phyloP scores from a whole-genome alignment of 495 filamentous ascomycete species.

The Neurospora sp. region DNA sequence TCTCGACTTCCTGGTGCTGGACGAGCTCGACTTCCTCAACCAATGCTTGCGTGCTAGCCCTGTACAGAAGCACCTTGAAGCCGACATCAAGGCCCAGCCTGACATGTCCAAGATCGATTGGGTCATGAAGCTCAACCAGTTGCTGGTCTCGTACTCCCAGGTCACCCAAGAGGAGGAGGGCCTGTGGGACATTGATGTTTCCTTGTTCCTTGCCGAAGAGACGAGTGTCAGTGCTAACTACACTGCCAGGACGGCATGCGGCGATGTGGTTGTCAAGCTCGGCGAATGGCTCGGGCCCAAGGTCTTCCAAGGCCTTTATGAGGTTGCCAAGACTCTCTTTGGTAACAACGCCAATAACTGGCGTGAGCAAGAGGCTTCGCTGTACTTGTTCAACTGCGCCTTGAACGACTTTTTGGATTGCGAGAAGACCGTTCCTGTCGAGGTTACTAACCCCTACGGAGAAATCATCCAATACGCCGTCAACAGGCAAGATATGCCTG shows the following conservation, averaged over 20 bases:
- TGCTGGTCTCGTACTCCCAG: constrained; percentile 78
- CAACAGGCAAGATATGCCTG: constrained; percentile 45
- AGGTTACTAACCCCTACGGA: constrained; percentile 60
- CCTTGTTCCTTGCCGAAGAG: constrained; percentile 89
- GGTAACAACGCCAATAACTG: constrained; percentile 38
- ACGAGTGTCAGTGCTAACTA: constrained; percentile 94
- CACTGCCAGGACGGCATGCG: constrained; percentile 82
- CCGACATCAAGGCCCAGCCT: constrained; percentile 50
- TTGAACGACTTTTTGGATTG: constrained; percentile 73
- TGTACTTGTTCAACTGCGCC: constrained; percentile 74
- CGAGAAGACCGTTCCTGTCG: constrained; percentile 51
- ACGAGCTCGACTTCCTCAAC: constrained; percentile 90
- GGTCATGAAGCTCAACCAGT: constrained; percentile 72
- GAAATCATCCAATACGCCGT: constrained; percentile 73
- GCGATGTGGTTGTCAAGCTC: constrained; percentile 84
- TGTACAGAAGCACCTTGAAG: constrained; percentile 74
- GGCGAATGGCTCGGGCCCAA: constrained; percentile 72
- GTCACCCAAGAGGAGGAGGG: constrained; percentile 89
- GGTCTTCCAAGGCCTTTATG: constrained; percentile 63
- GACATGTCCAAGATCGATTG: constrained; percentile 53
- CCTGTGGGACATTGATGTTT: constrained; percentile 93
- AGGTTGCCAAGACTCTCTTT: constrained; percentile 61
- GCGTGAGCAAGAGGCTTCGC: constrained; percentile 62
- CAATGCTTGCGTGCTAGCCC: constrained; percentile 71
- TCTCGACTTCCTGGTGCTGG: constrained; percentile 84